phyloP scores from a whole-genome alignment of 2,329 filamentous ascomycete genomes.

The Amauroascus verrucosus region DNA sequence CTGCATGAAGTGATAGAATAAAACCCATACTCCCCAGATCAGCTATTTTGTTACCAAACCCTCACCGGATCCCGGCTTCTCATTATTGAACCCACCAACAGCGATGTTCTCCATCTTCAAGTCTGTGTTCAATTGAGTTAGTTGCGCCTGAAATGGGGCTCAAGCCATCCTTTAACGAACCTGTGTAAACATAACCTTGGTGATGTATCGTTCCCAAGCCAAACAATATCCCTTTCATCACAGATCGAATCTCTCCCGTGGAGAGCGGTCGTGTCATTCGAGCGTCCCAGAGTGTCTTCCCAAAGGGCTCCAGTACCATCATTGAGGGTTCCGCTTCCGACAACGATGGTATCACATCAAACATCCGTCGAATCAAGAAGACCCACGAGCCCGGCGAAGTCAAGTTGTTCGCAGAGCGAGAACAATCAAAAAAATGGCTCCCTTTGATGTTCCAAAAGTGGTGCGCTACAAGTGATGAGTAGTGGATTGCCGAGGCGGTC shows the following conservation, averaged over 20 bases:
- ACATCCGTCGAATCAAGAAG: too few relatives aligned
- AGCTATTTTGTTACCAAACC: too few relatives aligned
- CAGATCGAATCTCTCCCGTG: constrained; percentile 14
- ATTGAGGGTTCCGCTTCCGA: background rate
- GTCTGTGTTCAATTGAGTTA: constrained; percentile 10
- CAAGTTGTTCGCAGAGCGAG: too few relatives aligned
- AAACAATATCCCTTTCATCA: background rate
- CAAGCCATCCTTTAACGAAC: background rate
- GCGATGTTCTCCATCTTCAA: constrained; percentile 19
- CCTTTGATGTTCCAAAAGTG: too few relatives aligned
- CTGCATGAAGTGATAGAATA: too few relatives aligned
- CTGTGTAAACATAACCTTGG: background rate
- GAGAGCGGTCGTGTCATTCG: constrained; percentile 15
- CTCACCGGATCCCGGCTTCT: too few relatives aligned
- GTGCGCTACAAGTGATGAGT: constrained; percentile 16
- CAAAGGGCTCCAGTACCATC: constrained; percentile 15
- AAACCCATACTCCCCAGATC: too few relatives aligned
- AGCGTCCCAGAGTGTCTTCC: constrained; percentile 17
- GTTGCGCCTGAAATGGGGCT: background rate
- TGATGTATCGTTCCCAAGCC: background rate
- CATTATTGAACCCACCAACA: constrained; percentile 13
- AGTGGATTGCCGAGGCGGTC: constrained; percentile 21
- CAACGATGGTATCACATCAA: too few relatives aligned
- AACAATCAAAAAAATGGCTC: too few relatives aligned
- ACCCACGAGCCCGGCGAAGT: too few relatives aligned